Evolutionary conservation across 164 flowering plant species (phyloP).

Genomic region (Protea cynaroides): DNA sequence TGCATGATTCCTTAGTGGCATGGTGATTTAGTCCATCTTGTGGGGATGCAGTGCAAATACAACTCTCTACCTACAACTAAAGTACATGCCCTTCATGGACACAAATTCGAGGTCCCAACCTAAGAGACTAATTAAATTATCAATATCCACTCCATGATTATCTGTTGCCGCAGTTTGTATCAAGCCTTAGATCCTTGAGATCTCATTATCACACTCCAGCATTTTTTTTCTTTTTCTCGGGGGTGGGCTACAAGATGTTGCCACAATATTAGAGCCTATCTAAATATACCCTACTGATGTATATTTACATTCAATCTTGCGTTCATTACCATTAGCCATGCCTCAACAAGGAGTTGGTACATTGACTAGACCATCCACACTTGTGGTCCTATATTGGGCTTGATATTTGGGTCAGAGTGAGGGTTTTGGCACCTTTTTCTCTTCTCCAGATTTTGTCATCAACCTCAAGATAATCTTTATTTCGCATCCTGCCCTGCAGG

Average conservation of each 20-base stretch:
- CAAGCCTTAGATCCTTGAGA: no score
- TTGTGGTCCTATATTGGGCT: no score
- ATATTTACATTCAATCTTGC: not conserved
- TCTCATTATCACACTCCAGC: no score
- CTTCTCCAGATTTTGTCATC: not conserved
- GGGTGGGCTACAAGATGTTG: no score
- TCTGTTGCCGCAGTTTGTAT: no score
- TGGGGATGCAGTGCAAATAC: no score
- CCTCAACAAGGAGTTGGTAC: no score
- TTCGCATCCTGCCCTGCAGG: conserved; percentile 8
- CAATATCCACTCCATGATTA: not conserved
- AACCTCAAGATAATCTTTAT: not conserved
- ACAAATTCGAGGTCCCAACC: no score
- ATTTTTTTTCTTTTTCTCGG: no score
- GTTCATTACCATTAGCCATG: no score
- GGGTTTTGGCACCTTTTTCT: not conserved
- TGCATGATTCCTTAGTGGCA: not conserved
- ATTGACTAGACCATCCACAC: no score
- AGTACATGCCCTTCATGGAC: not conserved
- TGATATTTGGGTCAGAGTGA: not conserved
- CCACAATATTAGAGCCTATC: not conserved
- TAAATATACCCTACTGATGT: not conserved
- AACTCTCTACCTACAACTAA: not conserved
- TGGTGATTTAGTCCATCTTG: no score
- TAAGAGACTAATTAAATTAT: not conserved